Conservation (phyloP, 2,329 filamentous ascomycete genomes). For the Didymella pomorum region DNA sequence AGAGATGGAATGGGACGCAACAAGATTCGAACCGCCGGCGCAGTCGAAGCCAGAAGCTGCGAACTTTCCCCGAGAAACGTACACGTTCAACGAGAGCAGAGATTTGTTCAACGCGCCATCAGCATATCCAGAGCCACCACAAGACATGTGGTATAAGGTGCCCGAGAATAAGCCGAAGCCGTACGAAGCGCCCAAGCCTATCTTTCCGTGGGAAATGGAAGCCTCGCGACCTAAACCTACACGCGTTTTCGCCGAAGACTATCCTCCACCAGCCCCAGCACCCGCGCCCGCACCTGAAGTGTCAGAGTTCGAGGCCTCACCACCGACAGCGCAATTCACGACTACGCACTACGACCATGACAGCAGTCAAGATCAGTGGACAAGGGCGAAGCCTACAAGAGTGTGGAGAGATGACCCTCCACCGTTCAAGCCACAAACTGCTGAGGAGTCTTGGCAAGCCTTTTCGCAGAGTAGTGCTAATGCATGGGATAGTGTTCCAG, state of each 20-base stretch:
- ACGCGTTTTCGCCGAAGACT: conserved; percentile 71
- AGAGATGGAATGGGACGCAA: conserved; percentile 68
- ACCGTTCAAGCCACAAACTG: conserved; percentile 30
- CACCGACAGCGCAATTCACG: conserved; percentile 37
- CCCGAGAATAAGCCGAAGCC: conserved; percentile 67
- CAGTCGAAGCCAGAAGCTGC: conserved; percentile 83
- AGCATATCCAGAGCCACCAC: conserved; percentile 82
- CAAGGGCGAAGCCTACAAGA: conserved; percentile 17
- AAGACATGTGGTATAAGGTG: conserved; percentile 87
- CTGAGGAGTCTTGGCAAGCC: conserved; percentile 71
- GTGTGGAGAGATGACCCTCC: conserved; percentile 18
- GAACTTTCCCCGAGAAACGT: conserved; percentile 80
- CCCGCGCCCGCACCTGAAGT: conserved; percentile 22
- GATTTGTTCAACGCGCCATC: conserved; percentile 78
- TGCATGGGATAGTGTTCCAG: conserved; percentile 91
- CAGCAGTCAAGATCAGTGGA: conserved; percentile 22
- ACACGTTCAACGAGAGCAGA: conserved; percentile 81
- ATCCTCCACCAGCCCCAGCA: conserved; percentile 52
- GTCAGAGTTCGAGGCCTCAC: conserved; percentile 35
- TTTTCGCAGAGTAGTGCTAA: conserved; percentile 74
- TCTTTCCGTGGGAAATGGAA: conserved; percentile 91
- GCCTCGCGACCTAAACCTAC: conserved; percentile 68
- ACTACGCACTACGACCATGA: conserved; percentile 40
- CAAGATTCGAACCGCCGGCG: conserved; percentile 61
- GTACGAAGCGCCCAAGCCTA: conserved; percentile 67